Percentiles rank a stretch among this genome's conserved stretches.
Conservation (phyloP, 208 protist species). For the Leishmania martiniquensis region DNA sequence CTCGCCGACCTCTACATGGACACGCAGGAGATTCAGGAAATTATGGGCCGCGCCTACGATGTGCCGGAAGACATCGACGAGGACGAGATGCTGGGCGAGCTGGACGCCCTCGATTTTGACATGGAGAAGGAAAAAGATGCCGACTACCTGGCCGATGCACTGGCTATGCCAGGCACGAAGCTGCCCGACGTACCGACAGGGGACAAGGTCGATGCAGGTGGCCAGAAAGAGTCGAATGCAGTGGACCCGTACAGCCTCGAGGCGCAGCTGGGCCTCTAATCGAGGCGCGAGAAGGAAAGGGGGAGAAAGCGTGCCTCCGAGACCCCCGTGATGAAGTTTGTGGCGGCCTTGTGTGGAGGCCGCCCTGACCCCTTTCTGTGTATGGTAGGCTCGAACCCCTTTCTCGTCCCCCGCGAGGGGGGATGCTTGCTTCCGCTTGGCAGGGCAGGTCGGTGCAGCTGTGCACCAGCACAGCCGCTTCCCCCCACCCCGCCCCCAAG, state of each 20-base stretch:
- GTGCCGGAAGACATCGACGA: constrained; percentile 94
- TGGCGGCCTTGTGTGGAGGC: not conserved
- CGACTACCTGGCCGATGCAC: constrained; percentile 81
- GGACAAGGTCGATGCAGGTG: constrained; percentile 34
- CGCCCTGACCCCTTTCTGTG: not conserved
- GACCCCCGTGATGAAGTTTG: not conserved
- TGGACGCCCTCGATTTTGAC: constrained; percentile 89
- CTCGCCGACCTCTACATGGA: constrained; percentile 92
- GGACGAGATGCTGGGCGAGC: constrained; percentile 90
- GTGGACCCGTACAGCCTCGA: constrained; percentile 86
- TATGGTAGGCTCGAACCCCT: not conserved
- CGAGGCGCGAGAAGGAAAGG: not conserved
- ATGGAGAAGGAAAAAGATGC: constrained; percentile 77
- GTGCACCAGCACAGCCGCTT: not conserved
- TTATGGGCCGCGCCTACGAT: constrained; percentile 91
- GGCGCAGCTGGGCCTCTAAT: constrained; percentile 85
- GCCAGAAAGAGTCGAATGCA: constrained; percentile 44
- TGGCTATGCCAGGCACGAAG: constrained; percentile 70
- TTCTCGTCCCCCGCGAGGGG: not conserved
- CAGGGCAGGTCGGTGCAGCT: not conserved
- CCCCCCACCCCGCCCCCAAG: not conserved
- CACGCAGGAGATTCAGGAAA: constrained; percentile 93
- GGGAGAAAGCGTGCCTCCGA: not conserved
- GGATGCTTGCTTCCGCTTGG: not conserved
- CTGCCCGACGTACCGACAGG: constrained; percentile 53